Base-by-base conservation (phyloP, 352 stramenopile species). In the Pythium biforme region DNA sequence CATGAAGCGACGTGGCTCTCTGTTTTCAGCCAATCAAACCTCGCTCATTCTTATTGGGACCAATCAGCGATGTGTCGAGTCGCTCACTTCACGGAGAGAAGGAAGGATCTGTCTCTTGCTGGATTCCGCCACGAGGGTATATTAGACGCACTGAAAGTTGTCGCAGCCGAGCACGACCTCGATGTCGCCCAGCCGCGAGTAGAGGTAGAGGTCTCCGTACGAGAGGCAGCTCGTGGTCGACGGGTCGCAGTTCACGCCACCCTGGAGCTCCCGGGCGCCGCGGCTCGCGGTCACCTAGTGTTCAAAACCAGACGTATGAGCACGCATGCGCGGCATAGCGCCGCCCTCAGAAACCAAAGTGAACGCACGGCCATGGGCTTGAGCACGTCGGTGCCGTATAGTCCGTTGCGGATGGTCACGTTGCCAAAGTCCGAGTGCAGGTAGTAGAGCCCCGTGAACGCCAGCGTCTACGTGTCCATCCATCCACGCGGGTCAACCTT, bases 131-230 rank as follows among this genome's bases (percentile, higher is more conserved):
- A 6, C 19, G 11, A 45, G 19, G 1, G 39, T 22, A 15, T 45
- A 3, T 49, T 76, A 87, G 25, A 54, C 64, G 66, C 81, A 90
- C 51, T 83, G 80, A 53, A 73, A 88, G 3, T 76, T 79, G 61
- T 89, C 71, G 58, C 83, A 92, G 15, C 83, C 83, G 0, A 92
- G 66, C 14, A 90, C 64, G 61, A 92, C 67, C 41, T 92, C 76
- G 34, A 90, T 77, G 50, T 89, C 68, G 34, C 83, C 83, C 22
- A 89, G 66, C 12, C 74, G 76, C 34, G 81, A 80, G 46, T 71
- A 75, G 45, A 92, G 51, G 40, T 92, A 79, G 46, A 92, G 46
- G 56, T 82, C 81, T 2, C 81, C 81, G 62, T 78, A 86, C 15
- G 77, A 87, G 22, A 90, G 62, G 22, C 83, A 92, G 50, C 74